These are phyloP conservation scores for Pseudofabraea citricarpa DNA, from an alignment of 2,329 filamentous ascomycete species.

Conservation along the genomic window DNA sequence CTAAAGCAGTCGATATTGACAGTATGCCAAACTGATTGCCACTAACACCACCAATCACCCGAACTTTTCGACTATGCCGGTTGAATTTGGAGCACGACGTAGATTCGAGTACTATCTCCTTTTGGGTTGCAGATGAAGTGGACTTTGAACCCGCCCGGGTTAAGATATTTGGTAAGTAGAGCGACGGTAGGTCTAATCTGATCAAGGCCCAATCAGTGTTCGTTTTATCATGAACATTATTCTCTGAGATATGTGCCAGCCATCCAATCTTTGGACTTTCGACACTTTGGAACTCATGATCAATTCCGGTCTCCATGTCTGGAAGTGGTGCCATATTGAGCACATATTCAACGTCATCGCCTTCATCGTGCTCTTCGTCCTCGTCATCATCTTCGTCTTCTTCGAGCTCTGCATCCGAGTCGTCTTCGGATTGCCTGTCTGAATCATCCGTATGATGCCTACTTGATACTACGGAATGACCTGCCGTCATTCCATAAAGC, in stretches of 20 bases:
- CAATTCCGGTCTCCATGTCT: no score
- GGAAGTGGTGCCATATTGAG: no score
- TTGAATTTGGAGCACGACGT: background rate
- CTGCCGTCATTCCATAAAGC: slow-evolving; percentile 3
- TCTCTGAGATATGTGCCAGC: no score
- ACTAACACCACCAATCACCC: background rate
- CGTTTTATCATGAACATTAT: background rate
- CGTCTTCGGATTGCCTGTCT: background rate
- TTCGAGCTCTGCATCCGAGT: background rate
- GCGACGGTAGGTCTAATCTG: background rate
- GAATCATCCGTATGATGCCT: no score
- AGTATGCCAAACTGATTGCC: slow-evolving; percentile 4
- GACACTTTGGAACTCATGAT: no score
- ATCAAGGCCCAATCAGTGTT: slow-evolving; percentile 8
- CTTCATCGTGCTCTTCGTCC: slow-evolving; percentile 3
- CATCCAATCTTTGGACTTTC: no score
- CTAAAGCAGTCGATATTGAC: slow-evolving; percentile 4
- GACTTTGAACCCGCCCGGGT: no score
- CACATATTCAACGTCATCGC: no score
- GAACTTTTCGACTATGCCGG: background rate
- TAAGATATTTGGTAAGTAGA: background rate
- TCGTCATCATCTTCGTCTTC: background rate
- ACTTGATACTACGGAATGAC: slow-evolving; percentile 1
- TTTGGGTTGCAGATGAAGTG: no score
- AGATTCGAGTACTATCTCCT: background rate